Base-by-base conservation (phyloP, 2,329 filamentous ascomycete species). In the Fusarium tjaetaba region DNA sequence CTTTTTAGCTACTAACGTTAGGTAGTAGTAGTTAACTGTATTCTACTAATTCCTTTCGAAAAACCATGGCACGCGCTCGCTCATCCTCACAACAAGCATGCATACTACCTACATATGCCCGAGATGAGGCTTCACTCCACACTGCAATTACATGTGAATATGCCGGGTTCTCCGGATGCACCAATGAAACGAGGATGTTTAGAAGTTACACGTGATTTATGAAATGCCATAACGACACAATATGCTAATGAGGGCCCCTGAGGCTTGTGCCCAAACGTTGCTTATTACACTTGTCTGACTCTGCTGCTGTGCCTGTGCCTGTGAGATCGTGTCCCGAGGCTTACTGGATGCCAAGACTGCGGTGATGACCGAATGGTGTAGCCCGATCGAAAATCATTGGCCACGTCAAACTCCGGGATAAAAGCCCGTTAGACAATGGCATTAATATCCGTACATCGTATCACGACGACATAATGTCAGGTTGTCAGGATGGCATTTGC, bases 121-220 rank as follows among this genome's bases (percentile, higher is more conserved):
- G 67, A 78, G 70, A 71, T 74, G 68, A 75, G 63, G 59, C 36
- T 58, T 61, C 58, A 49, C 42, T 64, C n/a, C 26, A 45, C 58
- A 73, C 71, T 74, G 67, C 79, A 80, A 77, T 78, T 75, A 70
- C 80, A 81, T 82, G 80, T 82, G 80, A 82, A 81, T 77, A 73
- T 76, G 20, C 76, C 76, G 76, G 71, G 53, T 28, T 51, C 56
- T 45, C 63, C 57, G 55, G 32, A 20, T 45, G 48, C 56, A 58
- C 76, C 78, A 79, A 78, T 79, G 26, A 53, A 38, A 36, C 15
- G 39, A 56, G 26, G 3, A 39, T 46, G 34, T 34, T 28, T 36
- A 42, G 60, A 41, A n/a, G 26, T n/a, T 52, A 49, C 76, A 77
- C 76, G 74, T 77, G 76, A 77, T 71, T 56, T 15, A 30, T 24